Conservation (phyloP, 257 asterid species). For the Salvia splendens region DNA sequence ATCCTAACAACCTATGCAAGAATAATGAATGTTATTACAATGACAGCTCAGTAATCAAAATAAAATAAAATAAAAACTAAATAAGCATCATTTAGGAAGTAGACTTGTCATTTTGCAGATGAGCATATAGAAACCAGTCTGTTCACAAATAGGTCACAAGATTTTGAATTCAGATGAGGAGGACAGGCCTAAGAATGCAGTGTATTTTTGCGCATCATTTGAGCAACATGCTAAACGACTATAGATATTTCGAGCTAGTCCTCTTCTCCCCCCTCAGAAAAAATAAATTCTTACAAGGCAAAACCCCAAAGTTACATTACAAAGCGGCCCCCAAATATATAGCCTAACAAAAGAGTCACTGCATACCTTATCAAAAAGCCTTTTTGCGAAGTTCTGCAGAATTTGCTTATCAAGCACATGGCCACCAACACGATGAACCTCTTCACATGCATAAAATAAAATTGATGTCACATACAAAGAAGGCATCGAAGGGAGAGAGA, state of each 20-base stretch:
- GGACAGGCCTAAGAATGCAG: constrained; percentile 1
- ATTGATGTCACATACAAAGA: constrained; percentile 76
- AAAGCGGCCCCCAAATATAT: constrained; percentile 21
- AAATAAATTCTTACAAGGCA: not conserved
- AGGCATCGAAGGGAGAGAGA: constrained; percentile 96
- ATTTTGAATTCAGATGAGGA: not conserved
- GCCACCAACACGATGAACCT: constrained; percentile 93
- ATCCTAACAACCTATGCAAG: constrained; percentile 63
- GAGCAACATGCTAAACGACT: constrained; percentile 9
- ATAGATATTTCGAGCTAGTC: constrained; percentile 15
- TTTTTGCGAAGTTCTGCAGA: constrained; percentile 80
- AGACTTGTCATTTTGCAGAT: constrained; percentile 4
- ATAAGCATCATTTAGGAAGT: constrained; percentile 3
- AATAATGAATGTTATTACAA: constrained; percentile 29
- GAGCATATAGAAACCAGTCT: constrained; percentile 22
- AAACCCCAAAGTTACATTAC: not conserved
- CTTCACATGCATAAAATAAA: constrained; percentile 87
- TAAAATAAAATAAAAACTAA: not conserved
- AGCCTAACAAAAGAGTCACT: constrained; percentile 24
- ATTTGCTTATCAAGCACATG: constrained; percentile 86
- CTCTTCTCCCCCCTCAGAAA: constrained; percentile 5
- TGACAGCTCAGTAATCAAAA: constrained; percentile 18
- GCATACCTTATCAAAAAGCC: constrained; percentile 74
- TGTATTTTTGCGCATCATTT: not conserved
- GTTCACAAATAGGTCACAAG: not conserved